These are phyloP conservation scores for Penicillium concentricum DNA, from an alignment of 2,329 filamentous ascomycete genomes.

Conservation along the genomic window DNA sequence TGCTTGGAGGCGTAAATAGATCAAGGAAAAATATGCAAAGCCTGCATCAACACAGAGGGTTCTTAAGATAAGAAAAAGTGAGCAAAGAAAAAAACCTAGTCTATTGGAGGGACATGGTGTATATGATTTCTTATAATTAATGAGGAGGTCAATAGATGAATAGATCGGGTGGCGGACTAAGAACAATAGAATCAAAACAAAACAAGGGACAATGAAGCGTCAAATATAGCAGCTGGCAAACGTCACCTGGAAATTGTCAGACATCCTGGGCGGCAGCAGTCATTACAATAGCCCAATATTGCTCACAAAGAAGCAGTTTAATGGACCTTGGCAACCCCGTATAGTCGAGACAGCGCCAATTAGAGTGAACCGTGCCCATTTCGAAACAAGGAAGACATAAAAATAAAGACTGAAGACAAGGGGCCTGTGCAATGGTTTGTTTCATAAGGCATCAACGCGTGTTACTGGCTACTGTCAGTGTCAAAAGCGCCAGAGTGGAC, in stretches of 20 bases:
- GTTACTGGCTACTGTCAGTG: slow-evolving; percentile 16
- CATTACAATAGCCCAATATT: slow-evolving; percentile 1
- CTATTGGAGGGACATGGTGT: slow-evolving; percentile 2
- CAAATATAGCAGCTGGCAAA: slow-evolving; percentile 9
- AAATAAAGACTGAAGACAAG: slow-evolving; percentile 16
- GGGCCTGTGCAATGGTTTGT: slow-evolving; percentile 16
- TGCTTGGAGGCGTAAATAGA: neutral
- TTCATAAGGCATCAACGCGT: slow-evolving; percentile 26
- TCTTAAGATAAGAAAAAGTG: slow-evolving; percentile 1
- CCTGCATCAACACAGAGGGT: neutral
- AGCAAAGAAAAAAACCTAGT: neutral
- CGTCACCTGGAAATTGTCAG: slow-evolving; percentile 1
- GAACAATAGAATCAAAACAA: slow-evolving; percentile 7
- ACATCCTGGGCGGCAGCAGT: slow-evolving; percentile 15
- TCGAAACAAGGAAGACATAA: slow-evolving; percentile 18
- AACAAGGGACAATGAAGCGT: slow-evolving; percentile 7
- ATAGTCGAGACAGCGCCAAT: slow-evolving; percentile 15
- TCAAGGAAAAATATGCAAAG: neutral
- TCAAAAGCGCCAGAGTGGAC: slow-evolving; percentile 17
- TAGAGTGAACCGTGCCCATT: slow-evolving; percentile 6
- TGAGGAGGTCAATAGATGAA: slow-evolving; percentile 5
- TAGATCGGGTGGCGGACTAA: neutral
- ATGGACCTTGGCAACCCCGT: slow-evolving; percentile 10
- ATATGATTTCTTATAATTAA: slow-evolving; percentile 7
- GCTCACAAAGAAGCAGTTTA: slow-evolving; percentile 15